Evolutionary conservation across 495 filamentous ascomycete genomes (phyloP).

Genomic region (Jackrogersella minutella): DNA sequence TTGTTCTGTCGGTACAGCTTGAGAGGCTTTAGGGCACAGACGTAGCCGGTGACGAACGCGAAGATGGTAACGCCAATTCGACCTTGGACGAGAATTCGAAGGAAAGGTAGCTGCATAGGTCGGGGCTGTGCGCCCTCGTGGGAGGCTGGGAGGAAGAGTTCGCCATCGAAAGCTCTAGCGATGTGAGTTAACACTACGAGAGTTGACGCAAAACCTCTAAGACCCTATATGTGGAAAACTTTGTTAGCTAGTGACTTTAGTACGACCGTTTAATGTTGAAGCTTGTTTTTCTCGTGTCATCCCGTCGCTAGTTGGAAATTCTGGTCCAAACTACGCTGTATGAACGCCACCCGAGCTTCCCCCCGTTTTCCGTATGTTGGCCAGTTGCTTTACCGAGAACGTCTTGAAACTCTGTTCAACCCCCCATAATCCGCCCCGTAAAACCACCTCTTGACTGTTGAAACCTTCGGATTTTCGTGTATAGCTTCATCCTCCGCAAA

Average conservation of each 20-base stretch:
- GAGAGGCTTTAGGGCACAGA: conserved; percentile 71
- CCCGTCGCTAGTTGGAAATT: neutral
- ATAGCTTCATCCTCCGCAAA: neutral
- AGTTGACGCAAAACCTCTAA: conserved; percentile 70
- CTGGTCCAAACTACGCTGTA: neutral
- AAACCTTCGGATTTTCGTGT: neutral
- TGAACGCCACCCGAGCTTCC: conserved; percentile 1
- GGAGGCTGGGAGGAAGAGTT: conserved; percentile 64
- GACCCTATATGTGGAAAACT: conserved; percentile 54
- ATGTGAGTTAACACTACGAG: conserved; percentile 71
- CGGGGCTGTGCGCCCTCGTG: conserved; percentile 56
- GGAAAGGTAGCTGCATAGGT: conserved; percentile 65
- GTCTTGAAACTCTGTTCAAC: too few relatives aligned
- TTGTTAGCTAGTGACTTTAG: conserved; percentile 9
- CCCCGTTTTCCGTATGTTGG: neutral
- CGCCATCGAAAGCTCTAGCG: conserved; percentile 65
- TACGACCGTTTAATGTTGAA: neutral
- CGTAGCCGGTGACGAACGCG: conserved; percentile 72
- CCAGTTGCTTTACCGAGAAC: neutral
- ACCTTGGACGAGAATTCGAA: conserved; percentile 70
- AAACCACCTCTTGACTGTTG: neutral
- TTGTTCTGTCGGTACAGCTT: conserved; percentile 66
- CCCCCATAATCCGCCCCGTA: too few relatives aligned
- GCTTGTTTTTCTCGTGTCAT: neutral
- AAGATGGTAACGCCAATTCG: conserved; percentile 72